Evolutionary conservation across 768 basidiomycete species (phyloP).

Genomic region (Serendipita sp.): DNA sequence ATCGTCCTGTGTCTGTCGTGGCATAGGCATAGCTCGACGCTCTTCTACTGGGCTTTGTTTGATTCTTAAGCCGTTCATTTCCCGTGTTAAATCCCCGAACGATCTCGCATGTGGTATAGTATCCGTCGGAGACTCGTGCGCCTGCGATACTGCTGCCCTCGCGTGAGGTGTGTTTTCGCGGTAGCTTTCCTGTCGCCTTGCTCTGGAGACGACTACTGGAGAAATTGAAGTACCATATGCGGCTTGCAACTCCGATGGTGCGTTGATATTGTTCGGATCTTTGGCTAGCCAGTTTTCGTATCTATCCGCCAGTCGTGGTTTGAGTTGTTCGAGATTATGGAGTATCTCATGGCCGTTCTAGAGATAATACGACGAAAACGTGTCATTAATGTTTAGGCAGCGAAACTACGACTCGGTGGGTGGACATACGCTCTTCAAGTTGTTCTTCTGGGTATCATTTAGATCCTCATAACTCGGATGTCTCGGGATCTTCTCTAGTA

Average conservation of each 20-base stretch:
- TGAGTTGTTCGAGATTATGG: slow-evolving; percentile 45
- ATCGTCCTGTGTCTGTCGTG: slow-evolving; percentile 6
- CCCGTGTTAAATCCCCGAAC: neutral
- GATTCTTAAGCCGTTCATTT: neutral
- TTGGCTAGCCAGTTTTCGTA: slow-evolving; percentile 43
- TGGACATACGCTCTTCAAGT: slow-evolving; percentile 49
- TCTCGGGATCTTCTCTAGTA: slow-evolving; percentile 60
- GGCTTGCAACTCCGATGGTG: neutral
- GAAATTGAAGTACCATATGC: neutral
- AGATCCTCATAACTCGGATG: slow-evolving; percentile 53
- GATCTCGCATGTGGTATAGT: neutral
- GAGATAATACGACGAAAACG: slow-evolving; percentile 11
- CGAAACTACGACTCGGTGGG: slow-evolving; percentile 1
- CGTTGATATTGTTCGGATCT: slow-evolving; percentile 24
- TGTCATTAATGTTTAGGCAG: neutral
- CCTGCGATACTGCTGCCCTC: neutral
- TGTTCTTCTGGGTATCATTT: slow-evolving; percentile 41
- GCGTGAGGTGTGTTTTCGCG: neutral
- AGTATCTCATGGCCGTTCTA: slow-evolving; percentile 68
- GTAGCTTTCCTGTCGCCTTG: neutral
- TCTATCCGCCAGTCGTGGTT: slow-evolving; percentile 44
- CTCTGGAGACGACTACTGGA: slow-evolving; percentile 5
- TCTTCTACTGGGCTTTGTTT: slow-evolving; percentile 7
- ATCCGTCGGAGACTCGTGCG: neutral
- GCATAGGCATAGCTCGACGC: slow-evolving; percentile 6